Conservation (phyloP, 352 stramenopile genomes). For the Phytopythium oedochilum region DNA sequence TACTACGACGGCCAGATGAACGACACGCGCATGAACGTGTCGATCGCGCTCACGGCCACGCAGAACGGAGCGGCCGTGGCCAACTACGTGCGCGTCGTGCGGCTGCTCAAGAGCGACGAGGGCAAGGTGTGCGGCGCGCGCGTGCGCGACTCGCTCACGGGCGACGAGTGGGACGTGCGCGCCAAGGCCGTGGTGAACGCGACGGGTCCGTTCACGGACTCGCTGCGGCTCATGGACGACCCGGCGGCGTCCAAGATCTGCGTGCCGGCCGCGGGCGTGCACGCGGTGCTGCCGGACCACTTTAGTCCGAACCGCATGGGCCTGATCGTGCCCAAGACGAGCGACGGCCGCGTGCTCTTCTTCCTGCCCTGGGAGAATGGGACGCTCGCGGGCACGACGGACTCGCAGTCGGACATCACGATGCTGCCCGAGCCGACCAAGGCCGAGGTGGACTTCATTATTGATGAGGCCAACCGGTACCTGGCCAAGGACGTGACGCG, state of each 20-base stretch:
- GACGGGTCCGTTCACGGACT: slow-evolving; percentile 92
- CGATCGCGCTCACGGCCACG: slow-evolving; percentile 92
- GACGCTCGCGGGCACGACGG: slow-evolving; percentile 92
- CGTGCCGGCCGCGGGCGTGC: slow-evolving; percentile 91
- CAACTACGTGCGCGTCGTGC: slow-evolving; percentile 91
- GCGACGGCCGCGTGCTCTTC: slow-evolving; percentile 92
- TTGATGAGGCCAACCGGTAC: slow-evolving; percentile 91
- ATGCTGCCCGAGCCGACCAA: slow-evolving; percentile 92
- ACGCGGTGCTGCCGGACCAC: slow-evolving; percentile 94
- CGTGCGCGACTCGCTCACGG: slow-evolving; percentile 87
- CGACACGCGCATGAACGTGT: slow-evolving; percentile 94
- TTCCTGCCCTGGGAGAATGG: slow-evolving; percentile 96
- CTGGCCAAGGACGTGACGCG: slow-evolving; percentile 85
- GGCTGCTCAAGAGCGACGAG: slow-evolving; percentile 82
- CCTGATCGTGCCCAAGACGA: slow-evolving; percentile 95
- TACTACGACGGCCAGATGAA: slow-evolving; percentile 93
- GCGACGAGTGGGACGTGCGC: slow-evolving; percentile 87
- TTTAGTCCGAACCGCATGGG: slow-evolving; percentile 94
- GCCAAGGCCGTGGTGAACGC: slow-evolving; percentile 92
- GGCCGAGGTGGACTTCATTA: slow-evolving; percentile 94
- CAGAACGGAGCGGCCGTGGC: slow-evolving; percentile 89
- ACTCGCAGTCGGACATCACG: slow-evolving; percentile 92
- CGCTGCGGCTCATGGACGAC: slow-evolving; percentile 91
- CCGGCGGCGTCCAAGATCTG: slow-evolving; percentile 87
- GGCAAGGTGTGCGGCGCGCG: slow-evolving; percentile 83